A percentile compares a stretch with the other conserved stretches of the same genome.
phyloP scores from a whole-genome alignment of 2,329 filamentous ascomycete genomes.

The Chaetoscypha palmicola region DNA sequence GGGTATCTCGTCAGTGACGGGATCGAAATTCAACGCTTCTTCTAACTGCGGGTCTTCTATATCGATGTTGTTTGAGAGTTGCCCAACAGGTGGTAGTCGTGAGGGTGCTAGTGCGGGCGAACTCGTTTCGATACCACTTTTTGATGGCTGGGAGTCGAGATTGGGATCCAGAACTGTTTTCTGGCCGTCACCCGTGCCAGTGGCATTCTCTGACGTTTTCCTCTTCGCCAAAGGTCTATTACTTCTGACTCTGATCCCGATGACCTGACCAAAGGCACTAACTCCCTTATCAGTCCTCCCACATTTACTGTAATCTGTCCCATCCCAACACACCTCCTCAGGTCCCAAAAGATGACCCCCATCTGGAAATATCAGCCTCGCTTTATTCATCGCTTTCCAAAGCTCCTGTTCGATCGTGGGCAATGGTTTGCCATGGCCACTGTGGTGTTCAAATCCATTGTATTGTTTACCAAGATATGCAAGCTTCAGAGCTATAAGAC shows the following conservation, averaged over 20 bases:
- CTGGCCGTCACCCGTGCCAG: conserved; percentile 7
- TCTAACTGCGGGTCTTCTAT: conserved; percentile 26
- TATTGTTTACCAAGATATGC: conserved; percentile 89
- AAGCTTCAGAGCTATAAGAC: conserved; percentile 84
- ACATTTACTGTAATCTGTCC: conserved; percentile 89
- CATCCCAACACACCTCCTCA: conserved; percentile 67
- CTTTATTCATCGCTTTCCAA: conserved; percentile 82
- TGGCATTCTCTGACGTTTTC: conserved; percentile 16
- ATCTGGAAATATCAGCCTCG: conserved; percentile 69
- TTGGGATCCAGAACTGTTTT: conserved; percentile 7
- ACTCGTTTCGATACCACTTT: conserved; percentile 21
- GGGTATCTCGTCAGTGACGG: conserved; percentile 71
- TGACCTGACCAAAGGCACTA: conserved; percentile 93
- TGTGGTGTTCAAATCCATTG: conserved; percentile 86
- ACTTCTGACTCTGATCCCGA: conserved; percentile 76
- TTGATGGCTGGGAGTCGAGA: conserved; percentile 23
- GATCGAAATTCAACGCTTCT: conserved; percentile 47
- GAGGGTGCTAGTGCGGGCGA: conserved; percentile 24
- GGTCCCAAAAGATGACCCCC: conserved; percentile 36
- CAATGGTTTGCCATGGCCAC: conserved; percentile 57
- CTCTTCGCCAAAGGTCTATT: conserved; percentile 52
- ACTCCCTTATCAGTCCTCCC: conserved; percentile 89
- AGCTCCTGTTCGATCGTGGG: conserved; percentile 89
- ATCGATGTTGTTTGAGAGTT: conserved; percentile 12
- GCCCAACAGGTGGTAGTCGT: conserved; percentile 7